A percentile compares a stretch with the other conserved stretches of the same genome.
These are phyloP conservation scores for Rhizopogon vulgaris DNA, from an alignment of 768 basidiomycete species.

Conservation along the genomic window DNA sequence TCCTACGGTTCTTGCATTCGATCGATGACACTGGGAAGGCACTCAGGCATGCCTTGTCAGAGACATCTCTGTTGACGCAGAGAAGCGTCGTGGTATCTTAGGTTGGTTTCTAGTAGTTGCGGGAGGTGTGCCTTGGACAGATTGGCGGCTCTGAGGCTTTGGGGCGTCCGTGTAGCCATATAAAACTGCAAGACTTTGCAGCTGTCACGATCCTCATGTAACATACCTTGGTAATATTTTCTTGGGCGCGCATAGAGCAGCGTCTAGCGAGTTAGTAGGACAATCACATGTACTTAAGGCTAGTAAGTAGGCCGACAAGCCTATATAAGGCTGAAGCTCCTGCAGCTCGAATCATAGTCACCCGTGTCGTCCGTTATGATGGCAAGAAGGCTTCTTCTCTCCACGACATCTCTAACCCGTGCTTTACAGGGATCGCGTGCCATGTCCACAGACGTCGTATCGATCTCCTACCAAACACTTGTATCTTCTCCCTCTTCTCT, in stretches of 20 bases:
- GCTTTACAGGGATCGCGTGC: slow-evolving; percentile 10
- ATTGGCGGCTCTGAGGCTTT: too few relatives aligned
- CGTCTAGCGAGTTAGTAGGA: too few relatives aligned
- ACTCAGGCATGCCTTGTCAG: slow-evolving; percentile 53
- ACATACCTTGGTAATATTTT: background rate
- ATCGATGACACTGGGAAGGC: slow-evolving; percentile 82
- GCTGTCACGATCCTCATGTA: background rate
- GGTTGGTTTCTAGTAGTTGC: background rate
- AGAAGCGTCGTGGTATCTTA: background rate
- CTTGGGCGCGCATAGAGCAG: background rate
- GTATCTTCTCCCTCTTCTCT: slow-evolving; percentile 48
- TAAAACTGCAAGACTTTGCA: background rate
- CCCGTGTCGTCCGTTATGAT: background rate
- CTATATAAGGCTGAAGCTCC: too few relatives aligned
- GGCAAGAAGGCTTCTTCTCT: slow-evolving; percentile 10
- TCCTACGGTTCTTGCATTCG: slow-evolving; percentile 87
- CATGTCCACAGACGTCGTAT: slow-evolving; percentile 28
- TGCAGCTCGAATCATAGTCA: too few relatives aligned
- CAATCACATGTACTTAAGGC: background rate
- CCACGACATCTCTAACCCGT: slow-evolving; percentile 1
- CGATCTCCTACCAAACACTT: slow-evolving; percentile 58
- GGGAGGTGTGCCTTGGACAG: background rate
- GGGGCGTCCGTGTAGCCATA: background rate
- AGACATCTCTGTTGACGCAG: slow-evolving; percentile 33
- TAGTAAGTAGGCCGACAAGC: too few relatives aligned